Percentiles rank a stretch among this genome's conserved stretches.
phyloP scores from a whole-genome alignment of 225 moss, liverwort and hornwort species.

The Polytrichum formosum region DNA sequence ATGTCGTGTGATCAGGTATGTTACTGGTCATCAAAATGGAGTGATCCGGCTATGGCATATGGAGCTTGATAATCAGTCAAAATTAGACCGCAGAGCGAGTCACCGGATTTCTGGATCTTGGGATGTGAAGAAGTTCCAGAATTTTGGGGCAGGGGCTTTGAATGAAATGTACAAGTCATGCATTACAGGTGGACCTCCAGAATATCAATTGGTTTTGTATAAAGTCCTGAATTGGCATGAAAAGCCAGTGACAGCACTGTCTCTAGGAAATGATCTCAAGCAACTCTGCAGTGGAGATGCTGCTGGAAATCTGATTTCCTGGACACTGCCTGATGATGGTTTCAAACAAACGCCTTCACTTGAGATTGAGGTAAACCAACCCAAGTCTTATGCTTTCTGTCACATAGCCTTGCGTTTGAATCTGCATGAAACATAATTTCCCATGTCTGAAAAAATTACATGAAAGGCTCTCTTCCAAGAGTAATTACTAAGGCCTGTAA shows the following conservation, averaged over 20 bases:
- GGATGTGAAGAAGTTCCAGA: conserved; percentile 38
- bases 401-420: too few species aligned
- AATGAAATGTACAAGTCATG: conserved; percentile 41
- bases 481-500: too few species aligned
- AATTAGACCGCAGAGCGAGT: conserved; percentile 46
- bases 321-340: conserved; percentile 91
- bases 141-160: conserved; percentile 13
- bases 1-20: conserved; percentile 29
- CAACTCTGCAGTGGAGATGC: conserved; percentile 95
- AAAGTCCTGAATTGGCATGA: conserved; percentile 91
- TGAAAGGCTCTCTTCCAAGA: too few species aligned
- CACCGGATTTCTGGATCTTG: conserved; percentile 38
- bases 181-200: conserved; percentile 74
- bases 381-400: too few species aligned
- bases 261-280: conserved; percentile 83
- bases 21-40: conserved; percentile 91
- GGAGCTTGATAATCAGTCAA: conserved; percentile 56
- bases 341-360: conserved; percentile 67
- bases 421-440: too few species aligned
- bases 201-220: conserved; percentile 88
- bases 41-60: conserved; percentile 86
- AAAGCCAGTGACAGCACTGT: conserved; percentile 94
- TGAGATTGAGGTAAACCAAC: conserved; percentile 57
- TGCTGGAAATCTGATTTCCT: conserved; percentile 83
- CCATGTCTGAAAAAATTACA: too few species aligned